These are phyloP conservation scores for Ramularia endophylla DNA, from an alignment of 2,329 filamentous ascomycete genomes.

Conservation along the genomic window DNA sequence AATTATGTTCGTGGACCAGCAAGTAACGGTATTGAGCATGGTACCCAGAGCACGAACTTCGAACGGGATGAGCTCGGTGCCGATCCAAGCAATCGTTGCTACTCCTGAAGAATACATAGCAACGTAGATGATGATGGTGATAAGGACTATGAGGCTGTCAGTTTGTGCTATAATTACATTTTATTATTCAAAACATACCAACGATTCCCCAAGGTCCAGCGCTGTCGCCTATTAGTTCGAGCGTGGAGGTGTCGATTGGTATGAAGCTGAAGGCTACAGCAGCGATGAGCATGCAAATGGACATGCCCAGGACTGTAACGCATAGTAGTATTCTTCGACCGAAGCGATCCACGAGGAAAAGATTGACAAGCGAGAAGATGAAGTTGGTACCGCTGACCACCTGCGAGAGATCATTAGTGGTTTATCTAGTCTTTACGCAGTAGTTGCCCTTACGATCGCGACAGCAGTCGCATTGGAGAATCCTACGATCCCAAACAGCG, in stretches of 20 bases:
- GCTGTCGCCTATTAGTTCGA: no score
- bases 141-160: slow-evolving; percentile 50
- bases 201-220: slow-evolving; percentile 10
- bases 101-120: slow-evolving; percentile 80
- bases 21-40: slow-evolving; percentile 70
- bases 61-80: slow-evolving; percentile 78
- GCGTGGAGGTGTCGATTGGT: slow-evolving; percentile 45
- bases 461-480: slow-evolving; percentile 43
- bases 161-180: no score
- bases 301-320: slow-evolving; percentile 75
- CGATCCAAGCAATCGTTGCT: slow-evolving; percentile 94
- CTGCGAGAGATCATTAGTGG: no score
- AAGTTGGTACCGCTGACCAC: no score
- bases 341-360: slow-evolving; percentile 39
- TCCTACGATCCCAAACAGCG: slow-evolving; percentile 43
- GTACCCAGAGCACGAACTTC: slow-evolving; percentile 67
- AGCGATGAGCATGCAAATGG: slow-evolving; percentile 65
- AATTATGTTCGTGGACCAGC: slow-evolving; percentile 82
- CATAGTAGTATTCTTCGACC: slow-evolving; percentile 62
- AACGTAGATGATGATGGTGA: slow-evolving; percentile 76
- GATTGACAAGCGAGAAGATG: slow-evolving; percentile 41
- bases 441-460: slow-evolving; percentile 38
- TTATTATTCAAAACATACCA: no score
- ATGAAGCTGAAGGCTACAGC: slow-evolving; percentile 63
- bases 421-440: no score